phyloP scores from a whole-genome alignment of 2,329 filamentous ascomycete species.

The Stachybotrys chartarum region DNA sequence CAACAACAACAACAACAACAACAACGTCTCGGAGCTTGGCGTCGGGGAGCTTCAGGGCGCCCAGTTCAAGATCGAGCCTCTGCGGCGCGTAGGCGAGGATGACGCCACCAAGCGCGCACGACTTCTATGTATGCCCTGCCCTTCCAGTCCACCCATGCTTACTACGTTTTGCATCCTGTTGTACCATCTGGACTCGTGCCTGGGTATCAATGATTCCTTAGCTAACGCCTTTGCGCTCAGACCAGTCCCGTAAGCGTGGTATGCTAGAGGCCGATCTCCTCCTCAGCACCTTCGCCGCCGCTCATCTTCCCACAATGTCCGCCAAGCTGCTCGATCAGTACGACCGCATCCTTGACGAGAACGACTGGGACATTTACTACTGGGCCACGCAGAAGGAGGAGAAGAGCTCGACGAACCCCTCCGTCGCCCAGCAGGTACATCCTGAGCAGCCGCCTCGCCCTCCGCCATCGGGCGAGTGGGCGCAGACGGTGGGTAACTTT shows the following conservation, averaged over 20 bases:
- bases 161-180: background rate
- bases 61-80: conserved; percentile 82
- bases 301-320: conserved; percentile 68
- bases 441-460: conserved; percentile 16
- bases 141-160: conserved; percentile 2
- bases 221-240: conserved; percentile 35
- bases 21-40: conserved; percentile 49
- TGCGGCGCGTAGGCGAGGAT: conserved; percentile 79
- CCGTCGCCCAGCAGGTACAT: conserved; percentile 17
- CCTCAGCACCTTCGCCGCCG: conserved; percentile 88
- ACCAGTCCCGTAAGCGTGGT: conserved; percentile 94
- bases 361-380: conserved; percentile 99
- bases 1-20: conserved; percentile 1
- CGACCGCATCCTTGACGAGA: conserved; percentile 92
- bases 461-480: conserved; percentile 70
- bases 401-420: conserved; percentile 33
- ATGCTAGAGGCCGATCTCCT: conserved; percentile 94
- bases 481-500: conserved; percentile 90
- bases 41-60: conserved; percentile 86
- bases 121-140: conserved; percentile 53
- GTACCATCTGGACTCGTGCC: background rate
- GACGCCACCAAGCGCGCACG: conserved; percentile 79
- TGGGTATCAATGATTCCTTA: background rate
- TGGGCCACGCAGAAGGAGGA: conserved; percentile 83
- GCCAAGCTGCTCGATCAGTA: conserved; percentile 70